These are phyloP conservation scores for Fraxinus sp. DNA, from an alignment of 305 asterid species.

Conservation along the genomic window DNA sequence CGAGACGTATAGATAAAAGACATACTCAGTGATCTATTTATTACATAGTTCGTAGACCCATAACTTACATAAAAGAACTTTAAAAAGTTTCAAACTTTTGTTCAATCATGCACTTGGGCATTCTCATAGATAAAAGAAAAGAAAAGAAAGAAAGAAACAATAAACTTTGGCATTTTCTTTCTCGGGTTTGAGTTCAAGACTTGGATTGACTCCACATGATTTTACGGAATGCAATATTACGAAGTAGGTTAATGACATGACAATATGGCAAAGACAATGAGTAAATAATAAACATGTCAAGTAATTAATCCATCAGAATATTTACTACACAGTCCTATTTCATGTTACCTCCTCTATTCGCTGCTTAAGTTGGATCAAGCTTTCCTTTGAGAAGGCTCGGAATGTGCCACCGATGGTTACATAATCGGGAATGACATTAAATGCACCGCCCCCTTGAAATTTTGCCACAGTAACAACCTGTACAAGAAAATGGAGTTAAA, in stretches of 20 bases:
- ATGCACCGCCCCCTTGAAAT: slow-evolving; percentile 89
- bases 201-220: not conserved
- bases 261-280: not conserved
- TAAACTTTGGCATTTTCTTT: not conserved
- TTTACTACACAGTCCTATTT: not conserved
- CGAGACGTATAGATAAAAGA: not conserved
- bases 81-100: not conserved
- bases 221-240: not conserved
- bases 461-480: slow-evolving; percentile 85
- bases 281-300: not conserved
- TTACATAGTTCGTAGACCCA: not conserved
- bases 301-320: not conserved
- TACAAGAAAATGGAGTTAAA: slow-evolving; percentile 13
- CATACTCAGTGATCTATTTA: not conserved
- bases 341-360: slow-evolving; percentile 74
- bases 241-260: not conserved
- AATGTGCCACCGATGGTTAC: slow-evolving; percentile 91
- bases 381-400: slow-evolving; percentile 73
- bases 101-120: not conserved
- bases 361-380: slow-evolving; percentile 60
- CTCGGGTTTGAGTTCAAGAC: not conserved
- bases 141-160: not conserved
- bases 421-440: slow-evolving; percentile 89
- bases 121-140: not conserved
- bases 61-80: not conserved